These are phyloP conservation scores for Tilletia setariae DNA, from an alignment of 1,284 basidiomycete species.

Conservation along the genomic window DNA sequence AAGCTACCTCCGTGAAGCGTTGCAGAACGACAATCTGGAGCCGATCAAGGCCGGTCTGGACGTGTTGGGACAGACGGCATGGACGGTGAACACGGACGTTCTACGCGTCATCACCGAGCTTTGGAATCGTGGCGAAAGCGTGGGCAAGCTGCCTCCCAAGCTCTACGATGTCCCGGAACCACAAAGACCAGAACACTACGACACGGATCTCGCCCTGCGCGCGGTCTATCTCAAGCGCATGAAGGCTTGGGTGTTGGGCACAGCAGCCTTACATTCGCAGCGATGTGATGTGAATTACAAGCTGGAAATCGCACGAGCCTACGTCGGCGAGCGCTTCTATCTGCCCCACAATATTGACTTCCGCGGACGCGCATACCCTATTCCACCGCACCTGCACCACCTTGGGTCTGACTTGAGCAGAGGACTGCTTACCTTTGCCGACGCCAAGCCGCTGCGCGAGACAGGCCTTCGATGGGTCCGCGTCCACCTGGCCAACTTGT, in stretches of 20 bases:
- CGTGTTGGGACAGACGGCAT: conserved; percentile 83
- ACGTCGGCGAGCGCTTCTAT: conserved; percentile 81
- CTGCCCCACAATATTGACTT: conserved; percentile 98
- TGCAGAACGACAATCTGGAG: conserved; percentile 72
- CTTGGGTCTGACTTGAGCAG: conserved; percentile 92
- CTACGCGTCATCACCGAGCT: conserved; percentile 71
- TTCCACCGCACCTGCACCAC: conserved; percentile 92
- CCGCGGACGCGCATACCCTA: conserved; percentile 93
- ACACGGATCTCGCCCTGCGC: conserved; percentile 68
- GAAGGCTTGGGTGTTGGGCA: conserved; percentile 59
- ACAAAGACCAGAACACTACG: conserved; percentile 63
- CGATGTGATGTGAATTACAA: conserved; percentile 95
- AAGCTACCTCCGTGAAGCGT: conserved; percentile 74
- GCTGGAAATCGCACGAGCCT: conserved; percentile 90
- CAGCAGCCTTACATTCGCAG: conserved; percentile 66
- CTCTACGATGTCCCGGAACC: conserved; percentile 58
- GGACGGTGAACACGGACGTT: conserved; percentile 77
- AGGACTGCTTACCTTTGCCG: conserved; percentile 81
- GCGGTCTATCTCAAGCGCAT: conserved; percentile 65
- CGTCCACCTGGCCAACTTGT: conserved; percentile 88
- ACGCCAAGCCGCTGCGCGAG: conserved; percentile 73
- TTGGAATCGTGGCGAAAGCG: conserved; percentile 69
- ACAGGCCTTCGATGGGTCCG: conserved; percentile 81
- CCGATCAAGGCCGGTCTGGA: conserved; percentile 84
- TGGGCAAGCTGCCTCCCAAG: conserved; percentile 56